Evolutionary conservation across 2,329 filamentous ascomycete genomes (phyloP).

Genomic region (Aspergillus tubingensis): DNA sequence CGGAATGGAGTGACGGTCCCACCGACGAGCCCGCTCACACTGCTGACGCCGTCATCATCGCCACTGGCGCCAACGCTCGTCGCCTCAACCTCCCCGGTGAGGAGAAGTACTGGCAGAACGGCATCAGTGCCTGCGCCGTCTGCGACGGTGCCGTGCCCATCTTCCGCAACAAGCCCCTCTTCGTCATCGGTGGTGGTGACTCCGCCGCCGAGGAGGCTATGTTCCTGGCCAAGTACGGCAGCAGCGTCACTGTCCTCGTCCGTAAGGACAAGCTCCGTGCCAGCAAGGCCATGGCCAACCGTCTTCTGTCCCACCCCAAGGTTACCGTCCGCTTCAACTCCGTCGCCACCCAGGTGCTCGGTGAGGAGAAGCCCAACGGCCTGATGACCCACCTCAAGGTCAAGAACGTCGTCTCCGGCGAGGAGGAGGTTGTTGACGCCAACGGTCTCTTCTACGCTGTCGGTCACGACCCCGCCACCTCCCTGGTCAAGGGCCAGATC

Average conservation of each 20-base stretch:
- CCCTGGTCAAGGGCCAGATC: constrained; percentile 87
- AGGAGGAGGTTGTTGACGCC: constrained; percentile 80
- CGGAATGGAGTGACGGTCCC: constrained; percentile 76
- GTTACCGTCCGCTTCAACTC: constrained; percentile 87
- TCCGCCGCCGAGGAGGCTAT: constrained; percentile 96
- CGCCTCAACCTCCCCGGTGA: constrained; percentile 82
- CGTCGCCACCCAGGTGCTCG: constrained; percentile 78
- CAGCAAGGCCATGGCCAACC: constrained; percentile 86
- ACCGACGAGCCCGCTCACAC: constrained; percentile 74
- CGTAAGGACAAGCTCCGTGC: constrained; percentile 83
- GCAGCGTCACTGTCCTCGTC: constrained; percentile 91
- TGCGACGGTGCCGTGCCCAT: constrained; percentile 97
- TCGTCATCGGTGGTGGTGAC: constrained; percentile 95
- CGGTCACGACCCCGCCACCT: constrained; percentile 90
- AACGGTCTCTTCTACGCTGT: constrained; percentile 97
- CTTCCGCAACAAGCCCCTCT: constrained; percentile 92
- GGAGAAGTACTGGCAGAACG: constrained; percentile 96
- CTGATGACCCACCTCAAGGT: constrained; percentile 87
- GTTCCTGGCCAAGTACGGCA: constrained; percentile 96
- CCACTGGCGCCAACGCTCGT: constrained; percentile 89
- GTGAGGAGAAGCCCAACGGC: constrained; percentile 70
- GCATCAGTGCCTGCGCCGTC: constrained; percentile 93
- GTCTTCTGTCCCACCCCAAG: constrained; percentile 81
- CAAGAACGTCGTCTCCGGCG: constrained; percentile 73
- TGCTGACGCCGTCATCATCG: constrained; percentile 88